A percentile compares a stretch with the other conserved stretches of the same genome.
Conservation (phyloP, 495 filamentous ascomycete genomes). For the Cairneyella variabilis region DNA sequence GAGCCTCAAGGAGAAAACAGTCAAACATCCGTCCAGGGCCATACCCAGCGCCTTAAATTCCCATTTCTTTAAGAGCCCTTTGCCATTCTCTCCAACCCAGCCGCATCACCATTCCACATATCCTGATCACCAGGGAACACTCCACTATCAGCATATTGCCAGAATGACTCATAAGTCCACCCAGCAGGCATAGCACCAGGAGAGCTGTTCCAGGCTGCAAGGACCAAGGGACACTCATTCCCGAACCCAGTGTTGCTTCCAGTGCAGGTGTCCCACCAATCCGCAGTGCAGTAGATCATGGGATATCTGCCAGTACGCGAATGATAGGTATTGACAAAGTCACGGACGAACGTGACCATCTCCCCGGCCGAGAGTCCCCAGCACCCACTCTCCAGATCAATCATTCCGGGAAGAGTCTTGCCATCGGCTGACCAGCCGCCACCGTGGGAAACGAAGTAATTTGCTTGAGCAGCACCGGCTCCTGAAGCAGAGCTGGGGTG, state of each 20-base stretch:
- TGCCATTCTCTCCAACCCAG: not conserved
- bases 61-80: not conserved
- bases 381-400: slow-evolving; percentile 58
- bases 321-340: slow-evolving; percentile 56
- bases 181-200: slow-evolving; percentile 53
- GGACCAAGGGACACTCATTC: slow-evolving; percentile 49
- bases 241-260: slow-evolving; percentile 51
- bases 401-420: slow-evolving; percentile 62
- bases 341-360: slow-evolving; percentile 60
- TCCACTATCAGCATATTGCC: slow-evolving; percentile 47
- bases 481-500: slow-evolving; percentile 45
- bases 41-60: too few relatives aligned
- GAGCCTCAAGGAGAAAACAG: too few relatives aligned
- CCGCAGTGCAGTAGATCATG: slow-evolving; percentile 56
- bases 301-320: slow-evolving; percentile 48
- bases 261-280: slow-evolving; percentile 62
- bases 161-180: slow-evolving; percentile 58
- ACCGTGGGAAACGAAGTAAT: slow-evolving; percentile 57
- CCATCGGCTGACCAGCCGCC: slow-evolving; percentile 61
- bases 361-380: slow-evolving; percentile 45
- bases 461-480: slow-evolving; percentile 51
- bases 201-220: slow-evolving; percentile 48
- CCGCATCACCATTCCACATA: not conserved
- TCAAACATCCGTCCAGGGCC: too few relatives aligned
- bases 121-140: slow-evolving; percentile 2